Evolutionary conservation across 768 basidiomycete genomes (phyloP), one percentile per base, ranked within the genome.

Genomic region (Mycena chlorophos): DNA sequence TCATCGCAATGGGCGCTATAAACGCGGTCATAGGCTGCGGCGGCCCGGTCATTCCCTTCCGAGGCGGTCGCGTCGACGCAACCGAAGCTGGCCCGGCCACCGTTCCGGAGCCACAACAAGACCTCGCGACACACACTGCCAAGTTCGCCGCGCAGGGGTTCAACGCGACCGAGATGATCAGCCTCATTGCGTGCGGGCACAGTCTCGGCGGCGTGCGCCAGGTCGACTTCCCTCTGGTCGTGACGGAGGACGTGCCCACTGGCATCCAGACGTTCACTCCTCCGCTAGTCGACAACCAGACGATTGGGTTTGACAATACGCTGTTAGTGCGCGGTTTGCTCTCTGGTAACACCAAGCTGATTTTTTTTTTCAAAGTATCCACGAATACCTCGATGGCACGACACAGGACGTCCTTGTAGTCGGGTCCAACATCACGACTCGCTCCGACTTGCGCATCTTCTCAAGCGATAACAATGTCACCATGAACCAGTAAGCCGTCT

Each of bases 401-500:
- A 58, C 61, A 10, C n/a, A 52, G 13, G 51, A 62, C 50, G 55
- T 57, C 17, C 62, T 66, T 6, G 66, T 65, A 14, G 55, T 59
- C 16, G 55, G 54, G 13, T 49, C 55, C 28, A 66, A 67, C 45
- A 54, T 50, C 8, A 64, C 65, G 3, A 54, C 54, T 12, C 55
- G 49, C 28, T 67, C 66, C 16, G 66, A 67, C 30, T 49, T 62
- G 23, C 65, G 63, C n/a, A 63, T 67, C 29, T 67, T 67, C 46
- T 52, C 49, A 1, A 56, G 52, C 22, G 66, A 67, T 40, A 56
- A 56, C 6, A 67, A 67, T 54, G 55, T 38, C 10, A 67, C 65
- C 17, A 64, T 67, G 59, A 47, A 56, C 30, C 52, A 45, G 65
- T 64, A 29, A 37, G 38, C 19, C 37, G 14, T 50, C 48, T 5